Evolutionary conservation across 2,329 filamentous ascomycete genomes (phyloP), one percentile per base, ranked within the genome.

Genomic region (Cladosporium oxysporum): DNA sequence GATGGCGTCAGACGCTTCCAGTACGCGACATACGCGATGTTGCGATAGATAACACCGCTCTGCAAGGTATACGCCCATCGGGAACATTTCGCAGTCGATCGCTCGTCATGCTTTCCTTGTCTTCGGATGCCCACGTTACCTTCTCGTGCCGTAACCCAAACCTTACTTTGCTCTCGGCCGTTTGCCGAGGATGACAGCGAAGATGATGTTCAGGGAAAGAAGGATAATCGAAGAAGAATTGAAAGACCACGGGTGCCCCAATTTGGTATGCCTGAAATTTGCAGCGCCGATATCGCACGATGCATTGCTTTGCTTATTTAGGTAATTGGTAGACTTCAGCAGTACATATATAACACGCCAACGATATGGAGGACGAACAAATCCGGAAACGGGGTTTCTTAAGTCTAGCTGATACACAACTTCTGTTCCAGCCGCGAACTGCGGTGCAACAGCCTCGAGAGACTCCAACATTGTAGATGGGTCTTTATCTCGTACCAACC

Each of bases 101-200:
- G 28, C 28, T 33, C 18, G 52, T 55, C 28, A 55, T 55, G 28
- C 52, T 55, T 55, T 11, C 12, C 31, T 21, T 31, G 44, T 35
- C 28, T 52, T 33, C 11, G 21, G n/a, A 29, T 35, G n/a, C 7
- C 33, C 18, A 31, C n/a, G 29, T 61, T 33, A 44, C 16, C 44
- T 59, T 49, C 28, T 52, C 58, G 58, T 33, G 58, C 58, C 47
- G 58, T 37, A 61, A 61, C 44, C 58, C 49, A 50, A 61, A 61
- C 21, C 58, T 61, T 59, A 18, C 12, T 29, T 21, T 3, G 41
- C 18, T n/a, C 10, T 47, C 41, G 41, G 41, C 37, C 37, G 37
- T n/a, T 3, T 5, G 5, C 41, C 41, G 41, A 47, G 41, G 41
- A 21, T 47, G 41, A 18, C 35, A 41, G 33, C 33, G 33, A 35